Percentiles rank a stretch among this genome's conserved stretches.
Conservation (phyloP, 805 yeast species). For the Yarrowia deformans region DNA sequence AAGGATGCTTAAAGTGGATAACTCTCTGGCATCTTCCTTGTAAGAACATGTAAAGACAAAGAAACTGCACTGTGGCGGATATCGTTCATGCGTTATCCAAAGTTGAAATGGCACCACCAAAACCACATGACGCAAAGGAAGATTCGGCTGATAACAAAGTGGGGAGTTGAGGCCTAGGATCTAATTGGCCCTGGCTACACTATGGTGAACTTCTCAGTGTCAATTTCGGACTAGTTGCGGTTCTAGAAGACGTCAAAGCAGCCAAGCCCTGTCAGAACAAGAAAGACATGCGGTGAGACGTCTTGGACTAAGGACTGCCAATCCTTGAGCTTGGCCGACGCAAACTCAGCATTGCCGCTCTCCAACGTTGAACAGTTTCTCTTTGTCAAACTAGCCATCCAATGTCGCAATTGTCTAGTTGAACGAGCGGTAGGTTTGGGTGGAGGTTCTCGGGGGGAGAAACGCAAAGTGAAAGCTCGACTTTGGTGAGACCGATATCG, state of each 20-base stretch:
- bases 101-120: constrained; percentile 22
- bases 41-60: constrained; percentile 10
- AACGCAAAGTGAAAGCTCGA: constrained; percentile 1
- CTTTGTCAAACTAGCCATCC: constrained; percentile 13
- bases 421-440: constrained; percentile 8
- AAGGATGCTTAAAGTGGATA: constrained; percentile 13
- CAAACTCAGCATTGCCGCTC: constrained; percentile 31
- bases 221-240: background rate
- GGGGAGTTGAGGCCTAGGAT: background rate
- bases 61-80: constrained; percentile 17
- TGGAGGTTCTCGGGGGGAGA: constrained; percentile 27
- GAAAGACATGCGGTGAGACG: background rate
- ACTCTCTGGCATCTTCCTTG: background rate
- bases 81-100: constrained; percentile 19
- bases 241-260: background rate
- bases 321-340: constrained; percentile 35
- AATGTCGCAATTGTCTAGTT: constrained; percentile 23
- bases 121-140: background rate
- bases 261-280: background rate
- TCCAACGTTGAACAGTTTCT: background rate
- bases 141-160: background rate
- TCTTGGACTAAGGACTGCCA: background rate
- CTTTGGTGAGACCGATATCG: background rate
- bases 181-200: background rate
- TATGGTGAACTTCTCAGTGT: background rate